phyloP scores from a whole-genome alignment of 495 filamentous ascomycete species.

The Aspergillus ellipticus region DNA sequence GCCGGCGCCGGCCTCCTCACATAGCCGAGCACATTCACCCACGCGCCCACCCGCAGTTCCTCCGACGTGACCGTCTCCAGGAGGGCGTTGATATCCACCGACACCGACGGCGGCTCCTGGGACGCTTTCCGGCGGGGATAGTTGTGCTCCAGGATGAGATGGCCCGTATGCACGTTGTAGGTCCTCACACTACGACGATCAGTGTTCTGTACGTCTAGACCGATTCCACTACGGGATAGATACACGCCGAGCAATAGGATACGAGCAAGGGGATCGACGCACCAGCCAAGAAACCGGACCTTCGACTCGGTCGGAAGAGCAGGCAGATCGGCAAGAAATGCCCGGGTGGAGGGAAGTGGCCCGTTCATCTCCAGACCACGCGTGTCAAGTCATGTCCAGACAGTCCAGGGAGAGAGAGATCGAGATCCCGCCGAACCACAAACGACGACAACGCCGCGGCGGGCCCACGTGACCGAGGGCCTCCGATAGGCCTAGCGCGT shows the following conservation, averaged over 20 bases:
- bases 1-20: too few relatives aligned
- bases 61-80: slow-evolving; percentile 60
- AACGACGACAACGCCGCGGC: too few relatives aligned
- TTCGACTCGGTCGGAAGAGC: slow-evolving; percentile 59
- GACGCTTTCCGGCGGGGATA: slow-evolving; percentile 42
- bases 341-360: slow-evolving; percentile 62
- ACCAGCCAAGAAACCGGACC: slow-evolving; percentile 92
- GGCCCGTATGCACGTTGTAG: slow-evolving; percentile 59
- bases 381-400: too few relatives aligned
- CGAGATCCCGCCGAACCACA: too few relatives aligned
- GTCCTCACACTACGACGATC: slow-evolving; percentile 71
- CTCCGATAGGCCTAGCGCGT: slow-evolving; percentile 32
- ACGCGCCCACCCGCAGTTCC: slow-evolving; percentile 71
- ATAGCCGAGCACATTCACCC: slow-evolving; percentile 90
- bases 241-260: background rate
- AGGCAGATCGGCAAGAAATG: slow-evolving; percentile 63
- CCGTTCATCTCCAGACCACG: slow-evolving; percentile 24
- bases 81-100: slow-evolving; percentile 68
- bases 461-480: slow-evolving; percentile 37
- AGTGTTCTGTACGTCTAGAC: too few relatives aligned
- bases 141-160: slow-evolving; percentile 63
- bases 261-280: slow-evolving; percentile 27
- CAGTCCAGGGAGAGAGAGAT: too few relatives aligned
- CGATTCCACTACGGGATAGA: background rate
- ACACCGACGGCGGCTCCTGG: slow-evolving; percentile 34